Conservation (phyloP, 1,139 yeast species). For the Blastobotrys indianensis region DNA sequence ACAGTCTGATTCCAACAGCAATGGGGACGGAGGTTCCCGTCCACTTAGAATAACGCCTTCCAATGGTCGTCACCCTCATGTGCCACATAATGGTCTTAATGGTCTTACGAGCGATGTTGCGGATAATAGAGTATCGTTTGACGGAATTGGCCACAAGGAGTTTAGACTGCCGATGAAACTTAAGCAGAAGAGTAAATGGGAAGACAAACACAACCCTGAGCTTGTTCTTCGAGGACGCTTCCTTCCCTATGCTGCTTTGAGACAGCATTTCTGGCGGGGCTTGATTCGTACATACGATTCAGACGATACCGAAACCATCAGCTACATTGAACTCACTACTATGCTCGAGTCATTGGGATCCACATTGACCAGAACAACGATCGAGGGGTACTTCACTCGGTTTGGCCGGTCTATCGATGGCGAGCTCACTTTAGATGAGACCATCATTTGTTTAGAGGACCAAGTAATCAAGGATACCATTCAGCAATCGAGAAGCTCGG, state of each 20-base stretch:
- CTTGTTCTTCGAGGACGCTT: constrained; percentile 59
- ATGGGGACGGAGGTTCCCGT: not conserved
- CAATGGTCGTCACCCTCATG: not conserved
- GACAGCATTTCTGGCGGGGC: constrained; percentile 66
- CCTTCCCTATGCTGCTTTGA: constrained; percentile 58
- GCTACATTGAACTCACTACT: constrained; percentile 50
- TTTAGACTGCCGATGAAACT: constrained; percentile 37
- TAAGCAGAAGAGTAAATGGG: constrained; percentile 29
- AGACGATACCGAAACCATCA: constrained; percentile 42
- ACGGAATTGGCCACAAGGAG: constrained; percentile 11
- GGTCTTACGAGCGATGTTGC: too few species aligned
- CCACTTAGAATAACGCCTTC: not conserved
- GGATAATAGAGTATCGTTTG: not conserved
- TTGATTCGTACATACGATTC: constrained; percentile 52
- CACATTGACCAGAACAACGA: constrained; percentile 44
- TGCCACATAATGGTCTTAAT: too few species aligned
- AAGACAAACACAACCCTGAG: constrained; percentile 45
- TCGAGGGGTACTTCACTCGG: constrained; percentile 41
- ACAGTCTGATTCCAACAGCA: not conserved
- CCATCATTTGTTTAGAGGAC: constrained; percentile 49
- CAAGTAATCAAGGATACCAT: constrained; percentile 29
- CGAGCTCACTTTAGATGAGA: constrained; percentile 49
- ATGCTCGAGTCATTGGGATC: constrained; percentile 63
- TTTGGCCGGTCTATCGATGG: constrained; percentile 46
- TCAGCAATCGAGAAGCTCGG: constrained; percentile 10